A percentile compares a stretch with the other conserved stretches of the same genome.
Conservation (phyloP, 2,329 filamentous ascomycete species). For the Talaromyces sp. region DNA sequence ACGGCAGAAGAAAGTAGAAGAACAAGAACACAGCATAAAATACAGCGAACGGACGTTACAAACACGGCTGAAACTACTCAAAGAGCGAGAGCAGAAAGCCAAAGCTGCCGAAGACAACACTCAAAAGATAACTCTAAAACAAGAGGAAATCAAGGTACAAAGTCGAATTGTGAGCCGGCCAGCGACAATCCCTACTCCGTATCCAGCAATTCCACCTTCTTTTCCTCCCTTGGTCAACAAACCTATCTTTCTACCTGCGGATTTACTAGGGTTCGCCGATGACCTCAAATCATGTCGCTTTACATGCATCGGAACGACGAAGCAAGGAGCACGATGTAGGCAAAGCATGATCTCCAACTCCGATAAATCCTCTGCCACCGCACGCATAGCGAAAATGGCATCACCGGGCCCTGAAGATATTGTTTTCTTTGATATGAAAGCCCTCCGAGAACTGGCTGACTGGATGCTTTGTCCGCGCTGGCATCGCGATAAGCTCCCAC, state of each 20-base stretch:
- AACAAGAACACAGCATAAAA: not conserved
- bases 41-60: not conserved
- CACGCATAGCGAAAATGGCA: slow-evolving; percentile 12
- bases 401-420: not conserved
- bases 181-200: not conserved
- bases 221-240: not conserved
- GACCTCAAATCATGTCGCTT: slow-evolving; percentile 10
- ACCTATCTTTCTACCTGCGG: not conserved
- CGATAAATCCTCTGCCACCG: slow-evolving; percentile 1
- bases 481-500: slow-evolving; percentile 13
- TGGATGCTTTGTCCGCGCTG: slow-evolving; percentile 21
- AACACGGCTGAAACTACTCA: not conserved
- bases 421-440: slow-evolving; percentile 9
- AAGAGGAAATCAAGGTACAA: slow-evolving; percentile 5
- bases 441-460: slow-evolving; percentile 16
- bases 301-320: slow-evolving; percentile 17
- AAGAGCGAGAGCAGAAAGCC: slow-evolving; percentile 3
- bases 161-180: not conserved
- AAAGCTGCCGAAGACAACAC: not conserved
- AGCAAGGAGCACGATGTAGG: slow-evolving; percentile 13
- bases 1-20: not conserved
- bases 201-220: not conserved
- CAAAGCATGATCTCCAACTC: slow-evolving; percentile 12
- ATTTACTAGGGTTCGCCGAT: slow-evolving; percentile 6
- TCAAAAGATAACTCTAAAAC: not conserved